These are phyloP conservation scores for Aphanocladium album DNA, from an alignment of 2,329 filamentous ascomycete genomes.

Conservation along the genomic window DNA sequence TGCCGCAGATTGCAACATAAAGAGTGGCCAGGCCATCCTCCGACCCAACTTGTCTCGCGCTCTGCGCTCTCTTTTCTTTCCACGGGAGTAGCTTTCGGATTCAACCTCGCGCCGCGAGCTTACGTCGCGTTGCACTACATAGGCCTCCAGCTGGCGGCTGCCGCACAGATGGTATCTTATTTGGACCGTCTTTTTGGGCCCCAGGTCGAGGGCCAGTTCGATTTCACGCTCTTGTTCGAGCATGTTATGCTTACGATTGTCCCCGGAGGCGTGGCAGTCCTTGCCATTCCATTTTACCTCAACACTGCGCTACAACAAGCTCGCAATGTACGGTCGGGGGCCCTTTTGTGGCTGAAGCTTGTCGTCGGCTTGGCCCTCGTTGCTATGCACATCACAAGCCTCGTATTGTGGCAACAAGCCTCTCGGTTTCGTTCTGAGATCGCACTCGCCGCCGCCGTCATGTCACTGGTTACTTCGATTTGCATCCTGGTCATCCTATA, in stretches of 20 bases:
- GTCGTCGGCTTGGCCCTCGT: background rate
- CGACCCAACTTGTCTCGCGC: background rate
- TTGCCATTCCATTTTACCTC: background rate
- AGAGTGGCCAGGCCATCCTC: background rate
- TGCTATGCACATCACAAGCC: background rate
- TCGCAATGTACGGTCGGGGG: background rate
- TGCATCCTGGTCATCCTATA: slow-evolving; percentile 22
- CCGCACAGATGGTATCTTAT: background rate
- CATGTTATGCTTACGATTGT: slow-evolving; percentile 2
- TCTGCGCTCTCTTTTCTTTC: background rate
- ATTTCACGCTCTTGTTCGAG: slow-evolving; percentile 5
- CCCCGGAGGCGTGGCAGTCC: background rate
- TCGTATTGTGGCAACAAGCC: background rate
- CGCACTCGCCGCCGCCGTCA: background rate
- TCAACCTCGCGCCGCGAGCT: background rate
- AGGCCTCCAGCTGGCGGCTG: too few relatives aligned
- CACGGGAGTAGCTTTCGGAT: background rate
- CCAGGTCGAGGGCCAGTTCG: background rate
- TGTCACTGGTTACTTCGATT: background rate
- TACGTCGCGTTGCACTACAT: too few relatives aligned
- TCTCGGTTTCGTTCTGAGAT: background rate
- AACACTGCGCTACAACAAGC: background rate
- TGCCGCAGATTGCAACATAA: background rate
- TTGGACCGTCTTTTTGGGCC: background rate
- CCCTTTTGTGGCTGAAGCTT: slow-evolving; percentile 3